These are phyloP conservation scores for Novymonas esmeraldas DNA, from an alignment of 208 protist species.

Conservation along the genomic window DNA sequence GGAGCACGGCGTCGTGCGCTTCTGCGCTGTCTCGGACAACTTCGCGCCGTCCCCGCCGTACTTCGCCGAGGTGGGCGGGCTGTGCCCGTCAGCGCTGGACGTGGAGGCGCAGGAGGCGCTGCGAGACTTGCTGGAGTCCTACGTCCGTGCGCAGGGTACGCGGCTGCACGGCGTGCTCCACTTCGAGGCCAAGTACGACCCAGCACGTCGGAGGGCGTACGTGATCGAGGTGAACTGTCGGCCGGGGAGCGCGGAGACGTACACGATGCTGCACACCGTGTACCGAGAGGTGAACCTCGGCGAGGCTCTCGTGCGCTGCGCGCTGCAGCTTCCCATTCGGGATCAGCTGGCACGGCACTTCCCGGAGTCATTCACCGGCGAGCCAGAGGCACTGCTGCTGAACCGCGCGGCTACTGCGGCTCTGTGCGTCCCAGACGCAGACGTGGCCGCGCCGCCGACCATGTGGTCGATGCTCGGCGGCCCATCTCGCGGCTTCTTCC, in stretches of 20 bases:
- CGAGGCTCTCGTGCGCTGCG: conserved; percentile 70
- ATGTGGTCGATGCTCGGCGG: conserved; percentile 38
- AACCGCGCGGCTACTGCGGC: not conserved
- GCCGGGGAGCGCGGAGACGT: conserved; percentile 81
- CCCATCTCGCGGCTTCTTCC: conserved; percentile 35
- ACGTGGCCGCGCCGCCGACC: not conserved
- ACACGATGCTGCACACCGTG: conserved; percentile 60
- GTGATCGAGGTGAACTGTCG: conserved; percentile 89
- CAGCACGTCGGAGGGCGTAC: conserved; percentile 34
- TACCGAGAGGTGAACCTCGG: conserved; percentile 66
- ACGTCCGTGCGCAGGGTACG: conserved; percentile 34
- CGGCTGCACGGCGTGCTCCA: conserved; percentile 71
- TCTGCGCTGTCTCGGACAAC: conserved; percentile 82
- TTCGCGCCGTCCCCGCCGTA: conserved; percentile 56
- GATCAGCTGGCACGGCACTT: conserved; percentile 45
- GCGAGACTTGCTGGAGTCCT: conserved; percentile 50
- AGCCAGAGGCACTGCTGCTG: not conserved
- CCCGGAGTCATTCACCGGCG: conserved; percentile 18
- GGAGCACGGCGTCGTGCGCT: conserved; percentile 59
- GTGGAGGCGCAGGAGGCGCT: conserved; percentile 35
- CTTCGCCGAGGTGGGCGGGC: conserved; percentile 74
- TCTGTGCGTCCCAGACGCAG: not conserved
- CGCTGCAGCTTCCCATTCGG: conserved; percentile 44
- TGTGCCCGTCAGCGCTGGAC: conserved; percentile 49
- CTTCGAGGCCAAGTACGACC: conserved; percentile 88